phyloP scores from a whole-genome alignment of 352 stramenopile species.

The Pythium biforme region DNA sequence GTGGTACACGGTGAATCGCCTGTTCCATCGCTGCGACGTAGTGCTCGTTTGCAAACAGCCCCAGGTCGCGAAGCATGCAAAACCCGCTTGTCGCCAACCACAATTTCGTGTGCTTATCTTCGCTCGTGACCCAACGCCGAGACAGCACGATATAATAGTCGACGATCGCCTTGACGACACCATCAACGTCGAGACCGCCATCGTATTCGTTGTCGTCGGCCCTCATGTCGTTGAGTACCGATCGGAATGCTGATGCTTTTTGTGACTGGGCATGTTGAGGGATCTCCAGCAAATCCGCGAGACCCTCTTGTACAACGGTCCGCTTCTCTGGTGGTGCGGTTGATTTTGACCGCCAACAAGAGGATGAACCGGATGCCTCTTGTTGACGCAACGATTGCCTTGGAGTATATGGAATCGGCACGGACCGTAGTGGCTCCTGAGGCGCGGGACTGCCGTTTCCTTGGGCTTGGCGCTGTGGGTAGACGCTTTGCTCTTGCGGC shows the following conservation, averaged over 20 bases:
- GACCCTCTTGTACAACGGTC: background rate
- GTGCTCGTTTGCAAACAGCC: slow-evolving; percentile 53
- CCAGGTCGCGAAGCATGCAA: slow-evolving; percentile 50
- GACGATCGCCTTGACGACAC: background rate
- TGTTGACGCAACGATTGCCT: slow-evolving; percentile 4
- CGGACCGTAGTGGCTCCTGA: background rate
- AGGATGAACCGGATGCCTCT: background rate
- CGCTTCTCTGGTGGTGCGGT: background rate
- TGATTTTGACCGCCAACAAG: background rate
- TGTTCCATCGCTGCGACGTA: slow-evolving; percentile 47
- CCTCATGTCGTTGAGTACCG: slow-evolving; percentile 8
- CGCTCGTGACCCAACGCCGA: background rate
- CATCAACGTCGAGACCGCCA: background rate
- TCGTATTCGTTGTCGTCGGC: background rate
- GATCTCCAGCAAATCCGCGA: slow-evolving; percentile 15
- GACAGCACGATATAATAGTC: slow-evolving; percentile 8
- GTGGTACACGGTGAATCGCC: slow-evolving; percentile 24
- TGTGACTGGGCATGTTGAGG: background rate
- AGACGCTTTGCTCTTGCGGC: background rate
- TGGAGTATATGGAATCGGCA: background rate
- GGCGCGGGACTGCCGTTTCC: background rate
- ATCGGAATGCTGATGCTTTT: slow-evolving; percentile 3
- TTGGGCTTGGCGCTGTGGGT: background rate
- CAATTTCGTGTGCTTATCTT: background rate
- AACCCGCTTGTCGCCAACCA: slow-evolving; percentile 27